phyloP scores from a whole-genome alignment of 306 rosid genomes.

The Acacia acuminata region DNA sequence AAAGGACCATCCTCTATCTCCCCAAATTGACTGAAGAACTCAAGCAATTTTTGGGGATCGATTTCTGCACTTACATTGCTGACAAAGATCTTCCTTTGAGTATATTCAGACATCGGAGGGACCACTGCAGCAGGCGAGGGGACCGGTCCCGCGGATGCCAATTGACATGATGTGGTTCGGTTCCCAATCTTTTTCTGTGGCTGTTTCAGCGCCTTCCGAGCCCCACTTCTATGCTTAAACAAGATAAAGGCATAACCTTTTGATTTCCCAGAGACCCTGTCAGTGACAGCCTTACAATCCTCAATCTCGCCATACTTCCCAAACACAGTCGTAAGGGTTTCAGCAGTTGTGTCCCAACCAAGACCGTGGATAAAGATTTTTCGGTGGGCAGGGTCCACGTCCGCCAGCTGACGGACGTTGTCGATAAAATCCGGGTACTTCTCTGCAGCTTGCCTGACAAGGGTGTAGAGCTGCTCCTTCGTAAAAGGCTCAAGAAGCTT shows the following conservation, averaged over 20 bases:
- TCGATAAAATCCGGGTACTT: conserved; percentile 53
- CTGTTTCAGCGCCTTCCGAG: conserved; percentile 53
- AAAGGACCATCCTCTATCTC: conserved; percentile 54
- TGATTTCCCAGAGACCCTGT: conserved; percentile 61
- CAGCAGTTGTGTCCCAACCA: conserved; percentile 72
- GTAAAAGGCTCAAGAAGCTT: conserved; percentile 74
- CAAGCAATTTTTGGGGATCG: conserved; percentile 35
- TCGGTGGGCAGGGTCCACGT: conserved; percentile 72
- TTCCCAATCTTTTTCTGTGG: conserved; percentile 59
- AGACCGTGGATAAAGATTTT: conserved; percentile 76
- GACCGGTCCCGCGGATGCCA: conserved; percentile 48
- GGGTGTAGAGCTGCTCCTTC: conserved; percentile 58
- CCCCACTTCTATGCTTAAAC: conserved; percentile 60
- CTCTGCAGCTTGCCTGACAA: conserved; percentile 56
- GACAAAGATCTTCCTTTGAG: conserved; percentile 50
- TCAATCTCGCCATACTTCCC: conserved; percentile 62
- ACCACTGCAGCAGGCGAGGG: conserved; percentile 36
- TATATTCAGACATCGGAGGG: conserved; percentile 43
- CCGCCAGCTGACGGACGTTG: conserved; percentile 58
- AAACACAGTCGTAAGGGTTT: conserved; percentile 55
- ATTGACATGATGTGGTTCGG: conserved; percentile 46
- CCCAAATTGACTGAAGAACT: conserved; percentile 43
- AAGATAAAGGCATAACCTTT: conserved; percentile 75
- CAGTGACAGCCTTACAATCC: conserved; percentile 69
- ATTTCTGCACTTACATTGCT: conserved; percentile 46